Evolutionary conservation across 495 filamentous ascomycete species (phyloP).

Genomic region (Schizothecium vesticola): DNA sequence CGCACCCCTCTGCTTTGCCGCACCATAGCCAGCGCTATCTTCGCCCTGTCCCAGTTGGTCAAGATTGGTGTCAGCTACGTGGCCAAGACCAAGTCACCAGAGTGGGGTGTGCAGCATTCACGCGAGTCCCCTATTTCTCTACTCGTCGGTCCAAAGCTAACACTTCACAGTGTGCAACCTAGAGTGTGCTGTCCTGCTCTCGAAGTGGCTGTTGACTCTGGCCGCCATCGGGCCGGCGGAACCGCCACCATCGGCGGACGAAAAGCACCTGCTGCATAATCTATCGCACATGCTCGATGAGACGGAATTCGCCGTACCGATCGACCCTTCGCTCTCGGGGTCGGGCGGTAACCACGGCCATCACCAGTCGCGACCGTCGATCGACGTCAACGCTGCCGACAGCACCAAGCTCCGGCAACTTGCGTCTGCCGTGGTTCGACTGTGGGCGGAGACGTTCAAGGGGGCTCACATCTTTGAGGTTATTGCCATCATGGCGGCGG

Average conservation of each 20-base stretch:
- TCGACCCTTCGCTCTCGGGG: slow-evolving; percentile 43
- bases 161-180: slow-evolving; percentile 52
- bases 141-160: neutral
- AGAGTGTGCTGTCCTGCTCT: slow-evolving; percentile 64
- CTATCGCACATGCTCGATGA: slow-evolving; percentile 71
- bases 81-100: slow-evolving; percentile 60
- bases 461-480: slow-evolving; percentile 64
- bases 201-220: slow-evolving; percentile 46
- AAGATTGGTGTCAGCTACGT: slow-evolving; percentile 65
- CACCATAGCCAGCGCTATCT: slow-evolving; percentile 62
- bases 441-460: slow-evolving; percentile 66
- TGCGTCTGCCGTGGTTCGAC: slow-evolving; percentile 55
- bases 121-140: slow-evolving; percentile 30
- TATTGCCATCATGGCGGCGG: slow-evolving; percentile 57
- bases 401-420: slow-evolving; percentile 54
- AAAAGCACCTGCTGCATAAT: slow-evolving; percentile 59
- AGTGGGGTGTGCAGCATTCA: slow-evolving; percentile 70
- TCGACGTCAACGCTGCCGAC: slow-evolving; percentile 36
- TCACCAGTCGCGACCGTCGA: slow-evolving; percentile 27
- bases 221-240: slow-evolving; percentile 40
- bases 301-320: slow-evolving; percentile 63
- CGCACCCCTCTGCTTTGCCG: slow-evolving; percentile 53
- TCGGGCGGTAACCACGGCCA: slow-evolving; percentile 19
- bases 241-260: slow-evolving; percentile 48
- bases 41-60: slow-evolving; percentile 61